These are phyloP conservation scores for Trichoderma polysporum DNA, from an alignment of 2,329 filamentous ascomycete genomes.

Conservation along the genomic window DNA sequence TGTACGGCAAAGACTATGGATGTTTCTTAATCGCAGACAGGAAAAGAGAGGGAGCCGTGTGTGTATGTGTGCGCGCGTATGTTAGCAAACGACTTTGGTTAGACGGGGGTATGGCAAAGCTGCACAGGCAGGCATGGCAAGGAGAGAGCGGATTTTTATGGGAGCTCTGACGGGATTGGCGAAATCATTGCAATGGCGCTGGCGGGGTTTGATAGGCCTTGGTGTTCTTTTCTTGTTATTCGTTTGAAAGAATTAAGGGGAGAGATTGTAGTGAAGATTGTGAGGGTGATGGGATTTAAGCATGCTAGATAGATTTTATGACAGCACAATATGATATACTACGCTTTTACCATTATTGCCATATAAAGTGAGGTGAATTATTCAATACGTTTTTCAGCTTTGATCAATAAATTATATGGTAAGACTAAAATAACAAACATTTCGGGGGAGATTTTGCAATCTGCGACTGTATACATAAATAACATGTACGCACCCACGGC, in stretches of 20 bases:
- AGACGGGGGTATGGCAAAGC: background rate
- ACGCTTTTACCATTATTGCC: background rate
- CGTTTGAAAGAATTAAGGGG: background rate
- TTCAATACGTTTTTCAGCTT: too few relatives aligned
- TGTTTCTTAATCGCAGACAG: background rate
- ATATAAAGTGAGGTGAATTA: too few relatives aligned
- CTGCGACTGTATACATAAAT: background rate
- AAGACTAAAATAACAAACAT: background rate
- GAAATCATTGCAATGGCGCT: slow-evolving; percentile 21
- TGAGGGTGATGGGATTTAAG: background rate
- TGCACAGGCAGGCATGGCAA: slow-evolving; percentile 9
- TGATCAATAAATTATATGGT: too few relatives aligned
- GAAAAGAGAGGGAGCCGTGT: background rate
- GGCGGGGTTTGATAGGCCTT: slow-evolving; percentile 15
- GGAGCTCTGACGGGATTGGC: slow-evolving; percentile 6
- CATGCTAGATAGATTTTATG: slow-evolving; percentile 12
- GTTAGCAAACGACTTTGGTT: slow-evolving; percentile 1
- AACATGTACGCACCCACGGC: background rate
- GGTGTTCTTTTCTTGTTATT: background rate
- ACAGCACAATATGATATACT: slow-evolving; percentile 18
- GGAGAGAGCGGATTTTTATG: background rate
- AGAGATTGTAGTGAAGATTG: background rate
- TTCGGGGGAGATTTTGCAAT: slow-evolving; percentile 10
- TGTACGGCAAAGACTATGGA: background rate
- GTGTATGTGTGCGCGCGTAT: background rate